Evolutionary conservation across 2,329 filamentous ascomycete species (phyloP).

Genomic region (Helicocarpus griseus): DNA sequence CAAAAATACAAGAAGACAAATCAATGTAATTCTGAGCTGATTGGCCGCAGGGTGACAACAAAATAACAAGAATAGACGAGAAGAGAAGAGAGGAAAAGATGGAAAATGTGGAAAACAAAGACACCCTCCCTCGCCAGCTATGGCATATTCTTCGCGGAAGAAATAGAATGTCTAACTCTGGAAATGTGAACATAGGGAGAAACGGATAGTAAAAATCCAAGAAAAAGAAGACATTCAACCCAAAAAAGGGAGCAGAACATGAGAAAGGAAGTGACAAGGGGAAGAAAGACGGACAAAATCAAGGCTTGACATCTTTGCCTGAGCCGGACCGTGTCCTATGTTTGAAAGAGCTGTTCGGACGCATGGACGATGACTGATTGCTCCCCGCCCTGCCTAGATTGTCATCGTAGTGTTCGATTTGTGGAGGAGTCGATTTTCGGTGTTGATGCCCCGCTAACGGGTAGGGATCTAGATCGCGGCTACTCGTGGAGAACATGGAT

Average conservation of each 20-base stretch:
- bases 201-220: too few relatives aligned
- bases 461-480: slow-evolving; percentile 40
- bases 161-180: too few relatives aligned
- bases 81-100: too few relatives aligned
- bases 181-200: too few relatives aligned
- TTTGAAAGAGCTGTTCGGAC: slow-evolving; percentile 13
- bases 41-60: too few relatives aligned
- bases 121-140: not conserved
- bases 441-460: slow-evolving; percentile 24
- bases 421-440: slow-evolving; percentile 17
- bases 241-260: too few relatives aligned
- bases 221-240: too few relatives aligned
- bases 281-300: not conserved
- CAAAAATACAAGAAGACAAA: not conserved
- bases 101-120: too few relatives aligned
- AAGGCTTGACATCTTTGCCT: not conserved
- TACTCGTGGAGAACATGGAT: slow-evolving; percentile 43
- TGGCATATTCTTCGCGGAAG: too few relatives aligned
- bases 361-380: slow-evolving; percentile 3
- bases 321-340: slow-evolving; percentile 7
- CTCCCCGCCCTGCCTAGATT: slow-evolving; percentile 11
- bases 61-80: too few relatives aligned
- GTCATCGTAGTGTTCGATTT: slow-evolving; percentile 18
- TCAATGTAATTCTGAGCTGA: too few relatives aligned
- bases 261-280: too few relatives aligned